These are phyloP conservation scores for Solanum ossicruentum DNA, from an alignment of 257 asterid species.

Conservation along the genomic window DNA sequence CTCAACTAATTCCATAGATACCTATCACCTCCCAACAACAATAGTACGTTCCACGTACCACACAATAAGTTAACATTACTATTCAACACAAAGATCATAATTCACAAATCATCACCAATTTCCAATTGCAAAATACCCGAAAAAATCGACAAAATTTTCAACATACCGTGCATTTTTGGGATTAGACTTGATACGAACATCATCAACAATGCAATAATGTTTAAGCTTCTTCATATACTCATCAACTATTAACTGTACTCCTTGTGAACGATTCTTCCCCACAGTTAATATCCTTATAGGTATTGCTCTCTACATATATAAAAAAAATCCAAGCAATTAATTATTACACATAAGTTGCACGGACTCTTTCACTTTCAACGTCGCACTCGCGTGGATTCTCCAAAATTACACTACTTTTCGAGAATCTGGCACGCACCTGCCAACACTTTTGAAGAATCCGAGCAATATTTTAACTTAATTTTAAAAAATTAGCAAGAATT, in stretches of 20 bases:
- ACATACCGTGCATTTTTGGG: constrained; percentile 75
- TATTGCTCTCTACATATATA: constrained; percentile 37
- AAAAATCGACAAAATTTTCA: background rate
- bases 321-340: background rate
- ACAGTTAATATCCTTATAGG: constrained; percentile 74
- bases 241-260: constrained; percentile 62
- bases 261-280: constrained; percentile 74
- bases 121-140: background rate
- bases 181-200: constrained; percentile 66
- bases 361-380: too few species aligned
- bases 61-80: background rate
- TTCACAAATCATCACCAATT: background rate
- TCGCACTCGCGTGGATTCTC: too few species aligned
- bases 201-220: constrained; percentile 56
- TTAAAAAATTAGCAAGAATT: background rate
- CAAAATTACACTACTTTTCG: too few species aligned
- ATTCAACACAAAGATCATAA: background rate
- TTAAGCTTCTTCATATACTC: constrained; percentile 58
- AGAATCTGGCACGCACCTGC: too few species aligned
- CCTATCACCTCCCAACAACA: background rate
- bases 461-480: background rate
- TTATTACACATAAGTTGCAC: background rate
- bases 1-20: fast-evolving
- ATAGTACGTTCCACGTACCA: background rate
- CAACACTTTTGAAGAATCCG: too few species aligned